These are phyloP conservation scores for Plasmodium inui DNA, from an alignment of 169 alveolate species.

Conservation along the genomic window DNA sequence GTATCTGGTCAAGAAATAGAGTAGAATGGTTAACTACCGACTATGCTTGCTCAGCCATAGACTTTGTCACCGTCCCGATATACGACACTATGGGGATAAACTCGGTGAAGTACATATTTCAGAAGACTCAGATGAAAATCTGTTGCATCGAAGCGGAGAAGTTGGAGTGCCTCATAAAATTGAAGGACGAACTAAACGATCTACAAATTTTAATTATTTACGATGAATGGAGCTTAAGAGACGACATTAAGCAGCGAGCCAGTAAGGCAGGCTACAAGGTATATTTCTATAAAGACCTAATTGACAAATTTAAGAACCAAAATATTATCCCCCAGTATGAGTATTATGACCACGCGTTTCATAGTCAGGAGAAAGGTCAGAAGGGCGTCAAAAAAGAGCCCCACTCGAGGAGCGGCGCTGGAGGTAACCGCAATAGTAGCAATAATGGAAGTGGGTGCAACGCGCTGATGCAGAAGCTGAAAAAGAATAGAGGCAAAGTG, in stretches of 20 bases:
- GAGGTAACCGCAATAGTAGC: not conserved
- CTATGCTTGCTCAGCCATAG: constrained; percentile 82
- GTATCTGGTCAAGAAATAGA: constrained; percentile 85
- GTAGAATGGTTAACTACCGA: constrained; percentile 84
- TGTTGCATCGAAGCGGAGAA: constrained; percentile 83
- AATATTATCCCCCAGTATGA: constrained; percentile 37
- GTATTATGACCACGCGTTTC: not conserved
- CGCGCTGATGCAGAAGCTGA: constrained; percentile 2
- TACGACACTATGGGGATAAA: constrained; percentile 85
- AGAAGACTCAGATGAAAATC: constrained; percentile 73
- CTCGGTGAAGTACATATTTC: constrained; percentile 61
- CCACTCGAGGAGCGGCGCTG: not conserved
- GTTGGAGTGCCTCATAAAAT: constrained; percentile 48
- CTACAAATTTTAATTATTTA: constrained; percentile 76
- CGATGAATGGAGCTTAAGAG: constrained; percentile 73
- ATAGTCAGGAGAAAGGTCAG: not conserved
- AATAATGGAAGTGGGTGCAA: not conserved
- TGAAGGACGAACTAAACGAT: constrained; percentile 47
- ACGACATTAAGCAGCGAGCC: constrained; percentile 35
- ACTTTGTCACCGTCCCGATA: constrained; percentile 83
- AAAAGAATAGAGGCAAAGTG: constrained; percentile 10
- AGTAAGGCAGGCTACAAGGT: constrained; percentile 46
- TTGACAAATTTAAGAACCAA: constrained; percentile 53
- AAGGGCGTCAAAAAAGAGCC: not conserved
- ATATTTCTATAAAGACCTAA: constrained; percentile 62